Evolutionary conservation across 2,329 filamentous ascomycete genomes (phyloP).

Genomic region (Neofusicoccum parvum): DNA sequence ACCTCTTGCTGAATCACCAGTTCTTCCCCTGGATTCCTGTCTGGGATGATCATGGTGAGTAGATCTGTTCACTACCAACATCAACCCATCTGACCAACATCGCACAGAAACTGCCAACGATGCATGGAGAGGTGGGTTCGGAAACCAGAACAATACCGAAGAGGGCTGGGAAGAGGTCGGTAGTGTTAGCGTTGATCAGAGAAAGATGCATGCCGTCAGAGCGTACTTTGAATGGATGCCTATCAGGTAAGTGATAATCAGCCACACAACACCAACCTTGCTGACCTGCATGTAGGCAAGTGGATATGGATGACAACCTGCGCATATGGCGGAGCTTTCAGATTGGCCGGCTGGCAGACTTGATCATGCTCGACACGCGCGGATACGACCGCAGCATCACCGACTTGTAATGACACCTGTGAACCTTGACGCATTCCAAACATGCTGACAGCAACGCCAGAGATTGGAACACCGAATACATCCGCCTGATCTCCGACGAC

Average conservation of each 20-base stretch:
- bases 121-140: slow-evolving; percentile 65
- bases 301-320: slow-evolving; percentile 41
- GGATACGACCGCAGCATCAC: slow-evolving; percentile 48
- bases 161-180: slow-evolving; percentile 40
- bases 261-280: slow-evolving; percentile 37
- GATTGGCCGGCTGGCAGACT: slow-evolving; percentile 44
- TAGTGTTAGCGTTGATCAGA: slow-evolving; percentile 44
- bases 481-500: slow-evolving; percentile 66
- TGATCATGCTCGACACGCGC: slow-evolving; percentile 47
- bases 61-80: slow-evolving; percentile 2
- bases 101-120: slow-evolving; percentile 43
- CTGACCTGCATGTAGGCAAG: slow-evolving; percentile 44
- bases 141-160: slow-evolving; percentile 47
- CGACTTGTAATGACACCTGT: slow-evolving; percentile 33
- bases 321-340: slow-evolving; percentile 47
- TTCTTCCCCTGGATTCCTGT: slow-evolving; percentile 50
- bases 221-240: slow-evolving; percentile 58
- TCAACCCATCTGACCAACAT: slow-evolving; percentile 29
- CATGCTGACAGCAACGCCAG: neutral
- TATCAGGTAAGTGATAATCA: slow-evolving; percentile 1
- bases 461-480: slow-evolving; percentile 62
- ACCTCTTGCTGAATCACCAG: slow-evolving; percentile 43
- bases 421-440: neutral
- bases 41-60: slow-evolving; percentile 62
- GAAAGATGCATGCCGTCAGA: slow-evolving; percentile 50